Base-by-base conservation (phyloP, 2,329 filamentous ascomycete genomes). In the Pochonia chlamydosporia region DNA sequence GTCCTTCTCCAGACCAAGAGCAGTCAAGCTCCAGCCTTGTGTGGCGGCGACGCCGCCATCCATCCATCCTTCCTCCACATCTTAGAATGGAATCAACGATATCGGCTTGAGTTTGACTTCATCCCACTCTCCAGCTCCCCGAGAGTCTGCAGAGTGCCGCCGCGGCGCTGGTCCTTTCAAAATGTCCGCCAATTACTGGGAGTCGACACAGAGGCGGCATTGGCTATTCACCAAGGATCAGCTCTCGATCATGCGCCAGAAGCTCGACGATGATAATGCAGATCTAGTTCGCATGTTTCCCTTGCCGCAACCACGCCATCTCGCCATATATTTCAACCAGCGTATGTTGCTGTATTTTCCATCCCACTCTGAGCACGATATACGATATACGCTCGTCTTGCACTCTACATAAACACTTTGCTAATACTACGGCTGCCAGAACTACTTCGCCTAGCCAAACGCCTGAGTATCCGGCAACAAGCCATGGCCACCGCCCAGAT, bases 171-270 rank as follows among this genome's bases (percentile, higher is more conserved):
- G 25, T 48, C 46, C 46, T 43, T 50, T 42, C 44, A 59, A 49
- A 45, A 96, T 96, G 92, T 89, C 92, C 28, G 88, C 91, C 63
- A 96, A 92, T 69, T 99, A 92, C 72, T 99, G 91, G 91, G 86
- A 89, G 54, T 97, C 93, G 47, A 93, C 89, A 23, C 93, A 99
- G 70, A 81, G 85, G 57, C 85, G 83, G 56, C 81, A 87, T 71
- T 99, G 93, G 93, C 86, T 89, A 48, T 96, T 95, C 67, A 85
- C 88, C 40, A 86, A 89, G 60, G 83, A 89, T 52, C 82, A 91
- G 63, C 77, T 99, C 45, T 79, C 81, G 13, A 76, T 85, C 44
- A 81, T 87, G 64, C 84, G 92, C 48, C 81, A 85, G 62, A 81
- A 82, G 59, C 81, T 96, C 39, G 86, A 88, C 59, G 85, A 90